These are phyloP conservation scores for Cicer chorassanicum DNA, from an alignment of 306 rosid species.

Conservation along the genomic window DNA sequence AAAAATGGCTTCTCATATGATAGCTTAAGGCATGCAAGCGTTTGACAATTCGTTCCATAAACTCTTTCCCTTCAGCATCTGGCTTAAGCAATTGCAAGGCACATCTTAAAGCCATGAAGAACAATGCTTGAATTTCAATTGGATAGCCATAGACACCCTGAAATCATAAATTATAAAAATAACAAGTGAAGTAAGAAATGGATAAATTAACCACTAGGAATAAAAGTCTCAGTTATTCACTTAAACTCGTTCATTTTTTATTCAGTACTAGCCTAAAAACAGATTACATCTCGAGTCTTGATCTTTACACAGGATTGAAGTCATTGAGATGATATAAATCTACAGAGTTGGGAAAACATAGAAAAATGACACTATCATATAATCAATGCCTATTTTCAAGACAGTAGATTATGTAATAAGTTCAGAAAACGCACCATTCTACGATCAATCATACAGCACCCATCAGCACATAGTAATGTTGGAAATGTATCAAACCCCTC, in stretches of 20 bases:
- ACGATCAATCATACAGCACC: constrained; percentile 97
- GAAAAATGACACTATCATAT: background rate
- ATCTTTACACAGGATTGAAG: background rate
- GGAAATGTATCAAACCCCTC: constrained; percentile 97
- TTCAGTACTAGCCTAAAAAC: background rate
- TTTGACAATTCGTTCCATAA: constrained; percentile 65
- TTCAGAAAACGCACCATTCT: constrained; percentile 77
- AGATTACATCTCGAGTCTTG: background rate
- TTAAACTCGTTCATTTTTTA: constrained; percentile 17
- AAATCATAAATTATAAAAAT: constrained; percentile 36
- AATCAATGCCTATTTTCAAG: constrained; percentile 6
- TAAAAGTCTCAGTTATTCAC: background rate
- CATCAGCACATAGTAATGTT: constrained; percentile 94
- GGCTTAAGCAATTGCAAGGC: constrained; percentile 84
- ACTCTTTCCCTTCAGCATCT: constrained; percentile 82
- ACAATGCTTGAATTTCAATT: constrained; percentile 90
- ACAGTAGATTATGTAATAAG: constrained; percentile 2
- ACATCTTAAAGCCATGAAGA: constrained; percentile 94
- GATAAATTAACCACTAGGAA: constrained; percentile 13
- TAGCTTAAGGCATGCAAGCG: constrained; percentile 84
- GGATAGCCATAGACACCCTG: constrained; percentile 99
- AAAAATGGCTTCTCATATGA: constrained; percentile 86
- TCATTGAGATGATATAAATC: background rate
- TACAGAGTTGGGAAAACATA: background rate
- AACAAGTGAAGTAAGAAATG: constrained; percentile 29